Conservation (phyloP, 169 alveolate species). For the Cryptosporidium bovis region DNA sequence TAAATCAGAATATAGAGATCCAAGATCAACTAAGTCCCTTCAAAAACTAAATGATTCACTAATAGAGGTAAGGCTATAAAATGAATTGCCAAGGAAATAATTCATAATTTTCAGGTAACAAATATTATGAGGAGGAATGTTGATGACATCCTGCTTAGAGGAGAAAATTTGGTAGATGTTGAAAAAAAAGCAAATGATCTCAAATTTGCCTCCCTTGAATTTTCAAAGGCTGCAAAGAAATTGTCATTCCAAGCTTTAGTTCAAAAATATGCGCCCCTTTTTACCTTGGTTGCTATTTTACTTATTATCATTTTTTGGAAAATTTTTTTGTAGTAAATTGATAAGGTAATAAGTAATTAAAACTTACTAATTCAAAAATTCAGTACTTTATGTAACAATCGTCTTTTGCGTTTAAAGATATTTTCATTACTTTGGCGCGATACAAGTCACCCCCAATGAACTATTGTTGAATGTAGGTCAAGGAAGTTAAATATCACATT, state of each 20-base stretch:
- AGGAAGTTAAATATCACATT: too few species aligned
- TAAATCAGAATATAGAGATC: slow-evolving; percentile 77
- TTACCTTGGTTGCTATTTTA: slow-evolving; percentile 41
- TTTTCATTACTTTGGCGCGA: too few species aligned
- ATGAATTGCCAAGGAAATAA: neutral
- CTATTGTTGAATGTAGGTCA: too few species aligned
- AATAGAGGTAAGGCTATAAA: slow-evolving; percentile 61
- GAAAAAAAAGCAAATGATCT: slow-evolving; percentile 71
- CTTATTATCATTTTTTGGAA: slow-evolving; percentile 73
- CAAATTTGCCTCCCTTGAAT: slow-evolving; percentile 58
- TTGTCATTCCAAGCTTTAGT: slow-evolving; percentile 77
- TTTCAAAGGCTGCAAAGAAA: slow-evolving; percentile 77
- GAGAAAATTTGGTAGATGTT: slow-evolving; percentile 76
- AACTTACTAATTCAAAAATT: too few species aligned
- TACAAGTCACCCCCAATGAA: too few species aligned
- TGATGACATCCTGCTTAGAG: slow-evolving; percentile 78
- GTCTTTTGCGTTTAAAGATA: too few species aligned
- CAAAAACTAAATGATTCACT: slow-evolving; percentile 76
- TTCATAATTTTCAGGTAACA: slow-evolving; percentile 45
- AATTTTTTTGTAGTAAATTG: slow-evolving; percentile 2
- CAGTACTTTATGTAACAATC: too few species aligned
- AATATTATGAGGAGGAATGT: slow-evolving; percentile 79
- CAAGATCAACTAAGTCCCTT: slow-evolving; percentile 75
- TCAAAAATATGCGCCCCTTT: slow-evolving; percentile 78
- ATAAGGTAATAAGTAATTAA: too few species aligned